Base-by-base conservation (phyloP, 1,284 basidiomycete genomes). In the Neolentinus lepideus region DNA sequence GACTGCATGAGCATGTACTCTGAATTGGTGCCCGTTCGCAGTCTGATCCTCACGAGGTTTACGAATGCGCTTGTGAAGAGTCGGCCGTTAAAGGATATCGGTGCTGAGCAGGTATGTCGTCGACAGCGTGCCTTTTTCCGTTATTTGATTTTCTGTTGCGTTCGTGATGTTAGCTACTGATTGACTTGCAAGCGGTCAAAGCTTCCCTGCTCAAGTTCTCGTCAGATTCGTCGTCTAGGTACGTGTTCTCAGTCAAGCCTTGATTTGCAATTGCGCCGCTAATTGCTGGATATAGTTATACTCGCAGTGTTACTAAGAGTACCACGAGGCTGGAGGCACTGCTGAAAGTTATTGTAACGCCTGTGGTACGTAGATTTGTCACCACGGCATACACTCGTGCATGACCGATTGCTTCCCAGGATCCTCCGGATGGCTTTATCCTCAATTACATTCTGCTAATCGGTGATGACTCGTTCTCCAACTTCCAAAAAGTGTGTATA, bases 391-490 rank as follows among this genome's bases (percentile, higher is more conserved):
- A 27, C 27, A 27, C 50, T 59, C 27, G 56, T 19, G 45, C 27
- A 54, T 33, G 52, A n/a, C 35, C 25, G 24, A 50, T 9, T 11
- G 31, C 47, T 24, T 27, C 11, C 1, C 55, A 94, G 85, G 90
- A 94, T 63, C 92, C 94, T n/a, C 75, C 89, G 0, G 90, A 94
- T 69, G 92, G 90, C 2, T 98, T 98, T 66, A 92, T 98, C 56
- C 78, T 94, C 56, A 96, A 96, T 66, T 97, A 98, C 66, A 93
- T 92, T 11, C 78, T 97, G 24, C 78, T 96, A 54, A 90, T 98
- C 58, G 92, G 92, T 22, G 94, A 97, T 71, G 85, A 88, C 14
- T 94, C 92, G 0, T 94, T 94, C 69, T 89, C 88, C 25, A 97
- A 98, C 70, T 98, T 98, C 74, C 97, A 99, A 77, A 99, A 99